Conservation (phyloP, 768 basidiomycete genomes). For the Auricularia cornea region DNA sequence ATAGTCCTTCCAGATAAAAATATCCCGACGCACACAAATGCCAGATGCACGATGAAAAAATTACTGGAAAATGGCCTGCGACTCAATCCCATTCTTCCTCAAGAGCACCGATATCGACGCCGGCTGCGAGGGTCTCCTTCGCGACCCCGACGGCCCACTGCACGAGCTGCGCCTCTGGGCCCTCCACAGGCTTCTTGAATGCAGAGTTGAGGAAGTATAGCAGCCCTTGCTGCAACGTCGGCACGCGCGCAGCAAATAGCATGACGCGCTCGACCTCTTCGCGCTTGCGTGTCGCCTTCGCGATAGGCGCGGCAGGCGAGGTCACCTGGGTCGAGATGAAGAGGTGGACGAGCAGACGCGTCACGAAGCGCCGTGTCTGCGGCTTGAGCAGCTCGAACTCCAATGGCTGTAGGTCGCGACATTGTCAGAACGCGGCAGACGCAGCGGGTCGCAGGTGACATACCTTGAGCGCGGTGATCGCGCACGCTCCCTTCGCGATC, state of each 20-base stretch:
- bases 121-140: slow-evolving; percentile 57
- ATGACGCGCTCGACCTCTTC: slow-evolving; percentile 68
- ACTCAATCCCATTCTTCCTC: no score
- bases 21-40: no score
- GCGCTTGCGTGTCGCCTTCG: slow-evolving; percentile 42
- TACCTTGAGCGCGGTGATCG: slow-evolving; percentile 79
- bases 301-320: slow-evolving; percentile 44
- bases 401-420: slow-evolving; percentile 51
- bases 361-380: slow-evolving; percentile 57
- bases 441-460: slow-evolving; percentile 9
- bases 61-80: no score
- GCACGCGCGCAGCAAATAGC: slow-evolving; percentile 58
- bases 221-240: slow-evolving; percentile 65
- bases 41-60: no score
- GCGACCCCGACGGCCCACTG: slow-evolving; percentile 60
- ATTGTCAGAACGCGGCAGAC: not conserved
- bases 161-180: not conserved
- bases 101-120: slow-evolving; percentile 38
- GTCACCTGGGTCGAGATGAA: slow-evolving; percentile 68
- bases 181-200: slow-evolving; percentile 25
- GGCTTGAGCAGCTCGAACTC: slow-evolving; percentile 73
- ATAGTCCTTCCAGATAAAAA: no score
- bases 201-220: slow-evolving; percentile 55
- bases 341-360: slow-evolving; percentile 57
- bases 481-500: slow-evolving; percentile 74